Base-by-base conservation (phyloP, 2,329 filamentous ascomycete genomes). In the Diaporthe caulivora region DNA sequence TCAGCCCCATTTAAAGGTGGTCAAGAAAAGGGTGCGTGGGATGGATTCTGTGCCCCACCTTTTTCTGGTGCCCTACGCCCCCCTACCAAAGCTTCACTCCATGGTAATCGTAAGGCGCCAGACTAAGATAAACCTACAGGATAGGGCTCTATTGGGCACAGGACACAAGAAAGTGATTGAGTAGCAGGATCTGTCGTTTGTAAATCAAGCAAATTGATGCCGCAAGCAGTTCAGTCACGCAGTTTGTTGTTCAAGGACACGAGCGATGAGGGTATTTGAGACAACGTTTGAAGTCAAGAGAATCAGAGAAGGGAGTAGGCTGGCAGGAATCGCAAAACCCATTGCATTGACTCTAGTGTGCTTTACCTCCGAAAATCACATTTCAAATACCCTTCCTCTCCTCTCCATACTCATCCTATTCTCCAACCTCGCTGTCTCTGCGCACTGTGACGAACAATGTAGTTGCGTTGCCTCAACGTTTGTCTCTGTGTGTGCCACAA, bases 241-340 rank as follows among this genome's bases (percentile, higher is more conserved):
- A 0, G 15, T 53, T 53, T 53, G 51, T 29, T 53, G n/a, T n/a
- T n/a, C n/a, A n/a, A n/a, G n/a, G n/a, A n/a, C n/a, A n/a, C 4
- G 13, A 26, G 49, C 2, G 2, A 26, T 26, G 24, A 26, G 11
- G 4, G 2, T 17, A 54, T 54, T 31, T 29, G 29, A 54, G 18
- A 10, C 18, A 40, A 57, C 34, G 9, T 34, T 34, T 34, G 34
- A 34, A 5, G 18, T 7, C 31, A n/a, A 57, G 10, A 13, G 29
- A 2, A 17, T 11, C 1, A 10, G 8, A 21, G 3, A 3, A 21
- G 53, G n/a, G 11, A 1, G 7, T 2, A 21, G 17, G 21, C 2
- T n/a, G n/a, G 17, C 2, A 34, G 21, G 21, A 29, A 7, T 9
- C 17, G 3, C 26, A 21, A 15, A 21, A 13, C 31, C 11, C 8